These are phyloP conservation scores for Candida neerlandica DNA, from an alignment of 1,139 yeast genomes.

Conservation along the genomic window DNA sequence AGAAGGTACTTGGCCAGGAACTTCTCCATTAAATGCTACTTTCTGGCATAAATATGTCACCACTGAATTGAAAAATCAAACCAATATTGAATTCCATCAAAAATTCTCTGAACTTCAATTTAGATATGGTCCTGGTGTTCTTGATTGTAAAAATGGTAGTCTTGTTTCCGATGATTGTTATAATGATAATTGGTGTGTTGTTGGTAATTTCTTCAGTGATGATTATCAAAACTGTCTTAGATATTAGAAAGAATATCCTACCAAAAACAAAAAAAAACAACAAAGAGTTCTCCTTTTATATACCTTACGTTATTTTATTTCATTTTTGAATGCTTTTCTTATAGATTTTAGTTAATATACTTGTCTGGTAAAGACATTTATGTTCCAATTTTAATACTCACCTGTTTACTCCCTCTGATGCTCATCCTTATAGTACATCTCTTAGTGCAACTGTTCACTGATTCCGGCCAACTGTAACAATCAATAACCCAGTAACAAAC, in stretches of 20 bases:
- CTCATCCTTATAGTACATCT: too few relatives aligned
- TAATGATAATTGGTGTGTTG: slow-evolving; percentile 43
- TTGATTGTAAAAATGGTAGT: slow-evolving; percentile 43
- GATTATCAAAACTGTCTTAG: slow-evolving; percentile 15
- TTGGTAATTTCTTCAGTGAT: slow-evolving; percentile 15
- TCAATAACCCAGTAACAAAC: too few relatives aligned
- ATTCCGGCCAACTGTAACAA: too few relatives aligned
- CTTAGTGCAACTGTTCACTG: too few relatives aligned
- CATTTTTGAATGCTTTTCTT: too few relatives aligned
- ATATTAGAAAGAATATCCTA: not conserved
- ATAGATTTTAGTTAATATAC: too few relatives aligned
- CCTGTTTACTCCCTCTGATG: too few relatives aligned
- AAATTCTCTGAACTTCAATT: slow-evolving; percentile 48
- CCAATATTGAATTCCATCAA: slow-evolving; percentile 46
- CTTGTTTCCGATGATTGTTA: slow-evolving; percentile 13
- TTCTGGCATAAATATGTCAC: slow-evolving; percentile 55
- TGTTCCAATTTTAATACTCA: too few relatives aligned
- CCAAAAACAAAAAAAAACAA: too few relatives aligned
- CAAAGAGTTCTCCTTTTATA: too few relatives aligned
- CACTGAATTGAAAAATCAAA: slow-evolving; percentile 32
- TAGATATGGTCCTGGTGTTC: slow-evolving; percentile 55
- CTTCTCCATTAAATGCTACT: slow-evolving; percentile 57
- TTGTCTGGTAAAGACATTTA: too few relatives aligned
- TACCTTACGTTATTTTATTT: too few relatives aligned
- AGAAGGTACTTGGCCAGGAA: slow-evolving; percentile 48